These are phyloP conservation scores for Wickerhamomyces sp. DNA, from an alignment of 1,139 yeast species.

Conservation along the genomic window DNA sequence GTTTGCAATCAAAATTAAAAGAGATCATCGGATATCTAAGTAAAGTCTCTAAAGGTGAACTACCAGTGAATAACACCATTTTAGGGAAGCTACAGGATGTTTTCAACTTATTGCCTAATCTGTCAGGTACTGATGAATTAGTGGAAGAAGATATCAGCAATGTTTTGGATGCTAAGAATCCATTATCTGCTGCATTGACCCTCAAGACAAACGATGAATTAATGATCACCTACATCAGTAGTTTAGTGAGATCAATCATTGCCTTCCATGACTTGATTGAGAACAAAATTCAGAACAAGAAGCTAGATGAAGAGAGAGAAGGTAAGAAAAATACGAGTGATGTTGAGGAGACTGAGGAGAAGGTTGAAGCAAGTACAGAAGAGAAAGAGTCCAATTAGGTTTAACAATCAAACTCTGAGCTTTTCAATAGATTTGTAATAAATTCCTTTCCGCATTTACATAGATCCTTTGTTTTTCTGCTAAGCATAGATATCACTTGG, in stretches of 20 bases:
- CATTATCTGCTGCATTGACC: slow-evolving; percentile 76
- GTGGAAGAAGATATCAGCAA: slow-evolving; percentile 19
- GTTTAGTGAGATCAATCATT: slow-evolving; percentile 88
- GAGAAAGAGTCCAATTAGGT: slow-evolving; percentile 2
- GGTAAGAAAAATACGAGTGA: slow-evolving; percentile 18
- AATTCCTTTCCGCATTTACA: too few relatives aligned
- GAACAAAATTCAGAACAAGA: slow-evolving; percentile 83
- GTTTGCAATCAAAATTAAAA: slow-evolving; percentile 72
- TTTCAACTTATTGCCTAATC: slow-evolving; percentile 86
- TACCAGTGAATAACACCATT: slow-evolving; percentile 88
- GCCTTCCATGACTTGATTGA: slow-evolving; percentile 97
- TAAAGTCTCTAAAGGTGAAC: slow-evolving; percentile 61
- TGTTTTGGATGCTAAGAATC: slow-evolving; percentile 29
- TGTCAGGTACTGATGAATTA: slow-evolving; percentile 33
- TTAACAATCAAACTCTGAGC: slow-evolving; percentile 5
- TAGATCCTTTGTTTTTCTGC: too few relatives aligned
- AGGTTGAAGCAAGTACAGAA: slow-evolving; percentile 1
- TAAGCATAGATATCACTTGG: too few relatives aligned
- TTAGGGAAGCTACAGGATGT: slow-evolving; percentile 93
- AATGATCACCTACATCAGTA: slow-evolving; percentile 87
- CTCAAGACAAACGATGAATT: slow-evolving; percentile 92
- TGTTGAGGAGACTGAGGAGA: slow-evolving; percentile 12
- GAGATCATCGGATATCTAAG: slow-evolving; percentile 79
- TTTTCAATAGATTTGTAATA: too few relatives aligned
- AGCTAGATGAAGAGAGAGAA: slow-evolving; percentile 33